Base-by-base conservation (phyloP, 2,329 filamentous ascomycete genomes). In the Tolypocladium tropicale region DNA sequence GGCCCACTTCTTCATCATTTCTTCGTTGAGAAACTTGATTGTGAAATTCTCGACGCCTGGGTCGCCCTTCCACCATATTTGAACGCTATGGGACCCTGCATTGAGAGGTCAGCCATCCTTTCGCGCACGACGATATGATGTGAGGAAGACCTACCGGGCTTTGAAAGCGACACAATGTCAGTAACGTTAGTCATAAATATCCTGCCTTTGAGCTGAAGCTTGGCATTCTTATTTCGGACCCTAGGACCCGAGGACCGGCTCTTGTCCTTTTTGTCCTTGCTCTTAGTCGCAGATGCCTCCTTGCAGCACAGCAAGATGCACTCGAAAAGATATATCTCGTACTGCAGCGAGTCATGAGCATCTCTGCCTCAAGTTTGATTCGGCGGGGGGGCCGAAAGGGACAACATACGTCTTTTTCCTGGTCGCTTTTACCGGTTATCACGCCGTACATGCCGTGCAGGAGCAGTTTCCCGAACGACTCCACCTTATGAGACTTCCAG, bases 171-270 rank as follows among this genome's bases (percentile, higher is more conserved):
- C 46, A 96, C 78, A n/a, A 96, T 86, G 70, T 96, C 90, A 41
- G 92, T 97, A 55, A 99, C 93, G 67, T 99, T 99, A 63, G 92
- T 91, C 92, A 99, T 97, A 74, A 96, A 97, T 65, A 99, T 99
- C 53, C 94, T 85, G 41, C 94, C 94, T 73, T 99, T 99, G 33
- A 99, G 80, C 72, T 96, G 92, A 59, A 97, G 78, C 72, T 93
- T 96, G 46, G 87, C 88, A 64, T 83, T 88, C 68, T 83, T 85
- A 65, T 80, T 83, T 50, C 75, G 74, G 51, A 72, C 68, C 70
- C 85, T 89, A 57, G 83, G 79, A 7, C 72, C 74, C 2, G 74
- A 75, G 0, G 79, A 79, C 56, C 76, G 76, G 6, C 79, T 80
- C 67, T 83, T 84, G 67, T 86, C 84, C 64, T 83, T 86, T 68